These are phyloP conservation scores for Lignosus rhinocerotis DNA, from an alignment of 1,284 basidiomycete species.

Conservation along the genomic window DNA sequence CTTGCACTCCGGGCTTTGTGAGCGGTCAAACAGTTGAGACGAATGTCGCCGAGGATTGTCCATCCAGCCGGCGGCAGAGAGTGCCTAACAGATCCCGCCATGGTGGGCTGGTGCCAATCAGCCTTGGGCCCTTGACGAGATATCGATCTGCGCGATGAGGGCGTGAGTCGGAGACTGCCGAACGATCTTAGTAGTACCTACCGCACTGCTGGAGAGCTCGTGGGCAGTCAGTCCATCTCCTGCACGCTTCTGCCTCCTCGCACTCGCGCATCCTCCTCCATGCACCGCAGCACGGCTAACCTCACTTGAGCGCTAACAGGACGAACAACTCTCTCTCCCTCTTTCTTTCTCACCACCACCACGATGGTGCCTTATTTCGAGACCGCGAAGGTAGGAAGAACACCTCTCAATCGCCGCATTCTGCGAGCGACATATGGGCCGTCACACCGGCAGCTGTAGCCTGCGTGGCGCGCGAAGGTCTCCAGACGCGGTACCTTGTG, in stretches of 20 bases:
- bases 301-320: background rate
- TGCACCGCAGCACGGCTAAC: conserved; percentile 3
- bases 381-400: conserved; percentile 62
- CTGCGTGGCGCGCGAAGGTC: conserved; percentile 10
- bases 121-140: conserved; percentile 19
- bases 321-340: background rate
- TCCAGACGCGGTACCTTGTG: background rate
- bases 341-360: conserved; percentile 1
- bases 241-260: background rate
- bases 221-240: too few species aligned
- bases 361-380: conserved; percentile 76
- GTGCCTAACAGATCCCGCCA: conserved; percentile 1
- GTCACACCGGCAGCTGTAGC: conserved; percentile 19
- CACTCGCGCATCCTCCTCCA: background rate
- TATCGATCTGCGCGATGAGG: conserved; percentile 25
- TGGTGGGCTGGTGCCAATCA: conserved; percentile 17
- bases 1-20: background rate
- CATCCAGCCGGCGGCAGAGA: conserved; percentile 12
- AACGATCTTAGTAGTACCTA: background rate
- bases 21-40: background rate
- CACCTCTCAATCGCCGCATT: conserved; percentile 18
- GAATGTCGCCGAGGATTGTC: conserved; percentile 12
- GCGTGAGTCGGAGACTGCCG: conserved; percentile 13
- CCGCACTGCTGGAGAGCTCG: background rate
- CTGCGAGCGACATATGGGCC: conserved; percentile 7